These are phyloP conservation scores for Lipomyces starkeyi DNA, from an alignment of 805 yeast species.

Conservation along the genomic window DNA sequence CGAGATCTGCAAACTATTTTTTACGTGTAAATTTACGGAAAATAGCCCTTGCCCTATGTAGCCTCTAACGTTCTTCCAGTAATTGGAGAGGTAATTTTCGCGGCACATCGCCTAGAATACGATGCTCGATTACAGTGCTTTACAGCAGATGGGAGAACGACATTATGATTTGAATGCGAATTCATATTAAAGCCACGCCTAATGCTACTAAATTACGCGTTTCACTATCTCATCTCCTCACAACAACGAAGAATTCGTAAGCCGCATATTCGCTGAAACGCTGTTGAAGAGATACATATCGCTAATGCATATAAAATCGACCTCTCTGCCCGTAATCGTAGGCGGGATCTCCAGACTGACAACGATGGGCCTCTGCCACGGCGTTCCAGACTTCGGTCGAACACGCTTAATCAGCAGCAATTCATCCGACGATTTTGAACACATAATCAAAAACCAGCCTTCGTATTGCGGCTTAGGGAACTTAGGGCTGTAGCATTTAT, in stretches of 20 bases:
- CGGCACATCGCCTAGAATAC: too few species aligned
- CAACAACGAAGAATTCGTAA: constrained; percentile 8
- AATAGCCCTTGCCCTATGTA: too few species aligned
- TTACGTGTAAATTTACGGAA: too few species aligned
- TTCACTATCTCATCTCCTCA: neutral
- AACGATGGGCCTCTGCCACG: constrained; percentile 25
- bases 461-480: constrained; percentile 93
- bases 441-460: constrained; percentile 82
- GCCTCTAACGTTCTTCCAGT: too few species aligned
- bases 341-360: constrained; percentile 32
- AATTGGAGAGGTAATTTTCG: too few species aligned
- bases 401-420: constrained; percentile 75
- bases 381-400: constrained; percentile 55
- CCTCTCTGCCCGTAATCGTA: constrained; percentile 15
- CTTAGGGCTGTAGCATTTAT: constrained; percentile 73
- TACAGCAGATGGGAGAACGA: too few species aligned
- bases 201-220: neutral
- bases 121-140: too few species aligned
- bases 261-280: neutral
- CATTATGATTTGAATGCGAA: too few species aligned
- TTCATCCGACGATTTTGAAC: constrained; percentile 58
- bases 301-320: constrained; percentile 22
- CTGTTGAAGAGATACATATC: constrained; percentile 23
- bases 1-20: too few species aligned
- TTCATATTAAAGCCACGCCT: neutral